A percentile compares a stretch with the other conserved stretches of the same genome.
Conservation (phyloP, 2,329 filamentous ascomycete genomes). For the Apiospora malaysiana region DNA sequence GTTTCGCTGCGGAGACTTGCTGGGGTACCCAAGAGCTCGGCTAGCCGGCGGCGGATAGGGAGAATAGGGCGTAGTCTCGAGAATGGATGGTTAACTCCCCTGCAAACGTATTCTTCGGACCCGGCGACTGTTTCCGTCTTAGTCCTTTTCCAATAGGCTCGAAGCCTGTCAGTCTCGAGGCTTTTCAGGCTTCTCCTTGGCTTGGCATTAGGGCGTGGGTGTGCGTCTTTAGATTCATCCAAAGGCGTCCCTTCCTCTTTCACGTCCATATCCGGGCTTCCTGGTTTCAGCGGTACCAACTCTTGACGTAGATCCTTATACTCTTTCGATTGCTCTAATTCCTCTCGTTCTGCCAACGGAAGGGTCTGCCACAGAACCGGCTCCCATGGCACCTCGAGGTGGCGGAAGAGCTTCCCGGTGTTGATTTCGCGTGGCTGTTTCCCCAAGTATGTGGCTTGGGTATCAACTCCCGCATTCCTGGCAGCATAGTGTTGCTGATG, state of each 20-base stretch:
- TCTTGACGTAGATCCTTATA: background rate
- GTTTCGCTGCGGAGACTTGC: background rate
- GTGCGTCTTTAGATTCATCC: background rate
- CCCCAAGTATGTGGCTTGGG: background rate
- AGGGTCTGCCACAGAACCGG: slow-evolving; percentile 2
- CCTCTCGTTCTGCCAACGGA: background rate
- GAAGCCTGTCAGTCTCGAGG: background rate
- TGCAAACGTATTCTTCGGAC: background rate
- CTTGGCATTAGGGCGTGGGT: background rate
- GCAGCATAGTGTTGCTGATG: background rate
- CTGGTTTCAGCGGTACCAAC: background rate
- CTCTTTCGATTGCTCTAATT: background rate
- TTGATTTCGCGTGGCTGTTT: background rate
- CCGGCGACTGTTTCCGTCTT: background rate
- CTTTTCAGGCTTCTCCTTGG: background rate
- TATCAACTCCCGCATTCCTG: background rate
- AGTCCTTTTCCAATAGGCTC: background rate
- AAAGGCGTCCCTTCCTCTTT: background rate
- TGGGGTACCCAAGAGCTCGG: background rate
- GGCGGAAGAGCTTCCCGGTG: background rate
- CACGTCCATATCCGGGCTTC: background rate
- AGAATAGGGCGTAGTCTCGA: slow-evolving; percentile 4
- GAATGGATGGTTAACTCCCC: background rate
- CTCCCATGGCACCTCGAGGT: background rate
- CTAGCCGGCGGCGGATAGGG: background rate